Conservation (phyloP, 345 rosid genomes). For the Linum tenue region DNA sequence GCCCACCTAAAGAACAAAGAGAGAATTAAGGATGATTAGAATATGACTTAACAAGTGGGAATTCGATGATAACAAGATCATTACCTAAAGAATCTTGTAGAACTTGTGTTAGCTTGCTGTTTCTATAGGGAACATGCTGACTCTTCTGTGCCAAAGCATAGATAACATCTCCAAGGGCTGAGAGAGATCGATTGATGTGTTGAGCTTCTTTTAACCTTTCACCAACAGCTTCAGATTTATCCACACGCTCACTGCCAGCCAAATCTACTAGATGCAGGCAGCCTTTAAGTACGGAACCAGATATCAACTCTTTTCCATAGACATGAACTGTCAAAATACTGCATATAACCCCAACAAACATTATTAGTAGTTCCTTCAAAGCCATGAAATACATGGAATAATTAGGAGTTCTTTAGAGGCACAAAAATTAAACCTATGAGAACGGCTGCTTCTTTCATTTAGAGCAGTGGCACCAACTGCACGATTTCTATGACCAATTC, state of each 20-base stretch:
- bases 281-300: conserved; percentile 77
- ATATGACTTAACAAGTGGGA: neutral
- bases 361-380: neutral
- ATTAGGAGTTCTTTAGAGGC: neutral
- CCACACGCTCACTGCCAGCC: conserved; percentile 98
- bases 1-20: conserved; percentile 53
- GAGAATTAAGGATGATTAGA: neutral
- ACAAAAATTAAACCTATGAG: conserved; percentile 54
- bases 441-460: conserved; percentile 93
- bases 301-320: conserved; percentile 67
- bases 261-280: conserved; percentile 95
- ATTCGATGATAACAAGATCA: neutral
- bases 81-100: conserved; percentile 88
- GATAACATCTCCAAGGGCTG: conserved; percentile 93
- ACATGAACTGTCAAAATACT: conserved; percentile 92
- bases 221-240: conserved; percentile 91
- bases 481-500: conserved; percentile 79
- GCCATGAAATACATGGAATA: neutral
- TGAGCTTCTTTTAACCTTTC: conserved; percentile 98
- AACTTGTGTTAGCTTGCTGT: conserved; percentile 97
- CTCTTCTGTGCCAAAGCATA: conserved; percentile 94
- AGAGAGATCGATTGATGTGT: conserved; percentile 81
- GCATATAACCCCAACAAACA: neutral
- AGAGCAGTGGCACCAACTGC: conserved; percentile 97
- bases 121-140: conserved; percentile 82